Percentiles rank a stretch among this genome's conserved stretches.
phyloP scores from a whole-genome alignment of 1,139 yeast genomes.

The Suhomyces anneliseae region DNA sequence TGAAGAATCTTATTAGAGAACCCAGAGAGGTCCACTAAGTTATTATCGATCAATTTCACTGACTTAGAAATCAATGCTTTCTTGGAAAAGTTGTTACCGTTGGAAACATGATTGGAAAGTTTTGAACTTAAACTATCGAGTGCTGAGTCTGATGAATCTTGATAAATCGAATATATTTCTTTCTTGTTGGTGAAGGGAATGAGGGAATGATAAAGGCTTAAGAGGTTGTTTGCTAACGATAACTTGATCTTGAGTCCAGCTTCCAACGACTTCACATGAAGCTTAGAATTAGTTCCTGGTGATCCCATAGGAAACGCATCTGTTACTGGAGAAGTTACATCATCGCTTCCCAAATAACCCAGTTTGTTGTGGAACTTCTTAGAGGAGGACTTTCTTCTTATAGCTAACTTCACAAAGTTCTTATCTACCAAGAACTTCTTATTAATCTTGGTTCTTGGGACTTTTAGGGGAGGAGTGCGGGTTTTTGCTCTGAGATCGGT shows the following conservation, averaged over 20 bases:
- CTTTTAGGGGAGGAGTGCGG: not conserved
- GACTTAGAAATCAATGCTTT: slow-evolving; percentile 20
- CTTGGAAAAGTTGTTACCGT: slow-evolving; percentile 14
- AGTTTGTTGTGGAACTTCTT: slow-evolving; percentile 13
- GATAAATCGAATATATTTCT: slow-evolving; percentile 13
- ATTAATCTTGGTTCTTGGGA: slow-evolving; percentile 27
- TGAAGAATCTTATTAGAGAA: slow-evolving; percentile 32
- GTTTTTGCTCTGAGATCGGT: not conserved
- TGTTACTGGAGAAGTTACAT: not conserved
- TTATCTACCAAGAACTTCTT: slow-evolving; percentile 21
- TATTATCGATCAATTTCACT: slow-evolving; percentile 38
- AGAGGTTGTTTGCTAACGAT: slow-evolving; percentile 45
- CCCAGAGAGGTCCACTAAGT: slow-evolving; percentile 33
- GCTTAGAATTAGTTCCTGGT: slow-evolving; percentile 23
- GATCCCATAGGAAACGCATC: too few species aligned
- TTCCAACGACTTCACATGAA: slow-evolving; percentile 53
- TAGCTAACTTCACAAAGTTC: slow-evolving; percentile 39
- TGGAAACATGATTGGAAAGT: slow-evolving; percentile 3
- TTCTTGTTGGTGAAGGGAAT: slow-evolving; percentile 34
- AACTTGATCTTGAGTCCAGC: slow-evolving; percentile 53
- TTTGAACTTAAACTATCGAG: not conserved
- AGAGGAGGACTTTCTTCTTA: slow-evolving; percentile 35
- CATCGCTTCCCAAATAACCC: too few species aligned
- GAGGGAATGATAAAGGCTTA: slow-evolving; percentile 43
- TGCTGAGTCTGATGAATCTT: slow-evolving; percentile 2